Base-by-base conservation (phyloP, 805 yeast species). In the Zygoascus flipseniorum region DNA sequence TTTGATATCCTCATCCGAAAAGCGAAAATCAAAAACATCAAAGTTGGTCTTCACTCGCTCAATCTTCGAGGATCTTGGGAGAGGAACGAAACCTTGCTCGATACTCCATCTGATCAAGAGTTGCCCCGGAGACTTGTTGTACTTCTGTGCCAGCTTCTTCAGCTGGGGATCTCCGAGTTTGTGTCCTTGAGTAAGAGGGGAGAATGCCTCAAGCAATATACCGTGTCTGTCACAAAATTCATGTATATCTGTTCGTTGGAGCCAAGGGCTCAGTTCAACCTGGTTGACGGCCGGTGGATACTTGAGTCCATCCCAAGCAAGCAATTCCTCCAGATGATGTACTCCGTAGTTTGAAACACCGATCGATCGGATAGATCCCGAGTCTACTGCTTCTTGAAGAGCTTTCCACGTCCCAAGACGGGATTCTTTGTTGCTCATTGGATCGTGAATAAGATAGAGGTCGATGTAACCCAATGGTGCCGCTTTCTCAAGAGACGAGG, bases 221-320 rank as follows among this genome's bases (percentile, higher is more conserved):
- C 74, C 81, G 54, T 82, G 69, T n/a, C 73, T 63, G 31, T 73
- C 72, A 66, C 86, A 81, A 67, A 72, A 85, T 50, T 81, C 78
- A 26, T 85, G 81, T 53, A 87, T 73, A 48, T 82, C 81, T 50
- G 75, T 69, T 61, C 86, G 65, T 70, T 85, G 86, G 62, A 84
- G 74, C 90, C 95, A 87, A n/a, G 93, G 96, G 56, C 87, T 86
- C 50, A 87, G 76, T 67, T 87, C 96, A 62, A 89, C 78, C 65
- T 89, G 96, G 66, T 88, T 84, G 41, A 86, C 84, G 0, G 81
- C 86, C 0, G 96, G 90, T 60, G 74, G 74, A 56, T 77, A 63
- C 55, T 68, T 76, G 56, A 81, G 68, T 2, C 71, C 77, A 10
- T 67, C 67, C 74, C 79, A 77, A 5, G 62, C 62, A 41, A 76